phyloP scores from a whole-genome alignment of 139 green algal genomes.

The Raphidocelis subcapitata region DNA sequence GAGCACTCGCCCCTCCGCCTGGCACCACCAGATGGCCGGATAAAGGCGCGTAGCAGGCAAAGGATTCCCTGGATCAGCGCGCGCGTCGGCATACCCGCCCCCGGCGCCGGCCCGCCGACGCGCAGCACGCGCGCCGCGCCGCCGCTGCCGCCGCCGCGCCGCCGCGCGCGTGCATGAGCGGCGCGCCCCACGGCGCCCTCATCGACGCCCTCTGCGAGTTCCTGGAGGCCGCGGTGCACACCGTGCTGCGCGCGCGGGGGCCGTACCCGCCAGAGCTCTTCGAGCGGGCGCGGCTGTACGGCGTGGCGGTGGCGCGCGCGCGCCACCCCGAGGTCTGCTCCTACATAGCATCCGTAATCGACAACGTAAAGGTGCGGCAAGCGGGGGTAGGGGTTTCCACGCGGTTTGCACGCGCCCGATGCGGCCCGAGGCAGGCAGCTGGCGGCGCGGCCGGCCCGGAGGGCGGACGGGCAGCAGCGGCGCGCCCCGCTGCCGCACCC shows the following conservation, averaged over 20 bases:
- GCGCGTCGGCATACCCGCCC: no score
- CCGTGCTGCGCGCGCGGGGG: conserved; percentile 13
- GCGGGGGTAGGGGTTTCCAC: not conserved
- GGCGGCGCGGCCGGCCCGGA: not conserved
- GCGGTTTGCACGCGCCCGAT: not conserved
- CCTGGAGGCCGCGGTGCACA: conserved; percentile 44
- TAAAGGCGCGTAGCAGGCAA: no score
- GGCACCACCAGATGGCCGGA: no score
- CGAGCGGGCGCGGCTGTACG: conserved; percentile 30
- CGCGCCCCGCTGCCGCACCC: not conserved
- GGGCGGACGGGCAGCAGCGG: not conserved
- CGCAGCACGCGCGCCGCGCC: no score
- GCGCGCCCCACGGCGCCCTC: not conserved
- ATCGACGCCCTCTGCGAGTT: conserved; percentile 35
- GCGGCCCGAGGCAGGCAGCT: not conserved
- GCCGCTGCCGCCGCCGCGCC: no score
- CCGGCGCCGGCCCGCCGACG: no score
- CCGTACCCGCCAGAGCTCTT: conserved; percentile 41
- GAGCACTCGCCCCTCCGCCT: no score
- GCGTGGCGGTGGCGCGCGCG: conserved; percentile 22
- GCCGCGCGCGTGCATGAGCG: no score
- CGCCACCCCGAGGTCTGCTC: conserved; percentile 42
- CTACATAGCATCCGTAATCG: conserved; percentile 38
- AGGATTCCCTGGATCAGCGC: no score
- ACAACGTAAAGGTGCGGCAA: conserved; percentile 16